Evolutionary conservation across 108 stramenopile genomes (phyloP), one percentile per base, ranked within the genome.

Genomic region (Fragilariopsis cylindrus): DNA sequence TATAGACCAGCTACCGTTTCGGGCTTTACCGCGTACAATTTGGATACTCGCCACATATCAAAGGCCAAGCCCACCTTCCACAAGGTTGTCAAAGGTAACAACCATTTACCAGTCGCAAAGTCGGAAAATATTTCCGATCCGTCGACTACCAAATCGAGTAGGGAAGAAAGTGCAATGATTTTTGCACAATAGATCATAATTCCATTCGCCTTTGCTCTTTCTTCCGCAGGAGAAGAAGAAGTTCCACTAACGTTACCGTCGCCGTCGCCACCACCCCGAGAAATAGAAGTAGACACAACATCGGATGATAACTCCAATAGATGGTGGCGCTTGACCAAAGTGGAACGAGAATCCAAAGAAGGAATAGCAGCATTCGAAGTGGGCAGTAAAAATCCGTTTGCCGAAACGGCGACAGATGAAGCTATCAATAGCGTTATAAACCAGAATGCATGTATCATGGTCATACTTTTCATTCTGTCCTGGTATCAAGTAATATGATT

Each of bases 191-290:
- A 30, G 11, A 9, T n/a, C 58, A 60, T 60, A 5, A 60, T 60
- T 30, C 6, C 58, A 40, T 60, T 60, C 16, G 58, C 58, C 58
- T 60, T 60, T 0, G 58, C 21, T 60, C 58, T 18, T 40, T 60
- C 58, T n/a, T 60, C 58, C 7, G 16, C 58, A 7, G 58, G 58
- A 60, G 58, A 60, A 60, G 58, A n/a, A 41, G 40, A 60, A 60
- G 58, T 21, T 9, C 0, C n/a, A 9, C 18, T 60, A 4, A 41
- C 21, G n/a, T 60, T 40, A 21, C 58, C 58, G n/a, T 40, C 58
- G 4, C 41, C 21, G n/a, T 60, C 58, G 7, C 58, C 58, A 30
- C 58, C 58, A 4, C 18, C 3, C n/a, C 9, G 58, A 60, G 19
- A 30, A 40, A 30, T 60, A 30, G 58, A 30, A n/a, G 8, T 4